Evolutionary conservation across 169 alveolate species (phyloP).

Genomic region (Eimeria acervulina): DNA sequence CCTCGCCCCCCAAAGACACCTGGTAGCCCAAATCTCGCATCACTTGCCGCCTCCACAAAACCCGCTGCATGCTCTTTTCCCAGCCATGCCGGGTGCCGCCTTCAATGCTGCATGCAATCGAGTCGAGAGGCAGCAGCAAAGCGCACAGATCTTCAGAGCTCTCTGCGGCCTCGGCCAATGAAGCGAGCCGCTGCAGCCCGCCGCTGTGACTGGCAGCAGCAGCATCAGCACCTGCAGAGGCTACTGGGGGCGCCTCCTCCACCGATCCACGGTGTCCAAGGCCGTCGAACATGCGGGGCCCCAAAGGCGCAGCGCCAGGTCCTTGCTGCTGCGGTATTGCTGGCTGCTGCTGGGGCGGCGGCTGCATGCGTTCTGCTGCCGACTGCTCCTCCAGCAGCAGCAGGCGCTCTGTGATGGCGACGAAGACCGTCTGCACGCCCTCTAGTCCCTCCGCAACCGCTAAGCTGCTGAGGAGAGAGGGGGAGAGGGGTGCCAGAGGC

Average conservation of each 20-base stretch:
- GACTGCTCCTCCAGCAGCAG: constrained; percentile 50
- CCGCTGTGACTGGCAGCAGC: neutral
- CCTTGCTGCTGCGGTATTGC: neutral
- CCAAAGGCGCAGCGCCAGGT: constrained; percentile 10
- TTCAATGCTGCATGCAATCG: constrained; percentile 12
- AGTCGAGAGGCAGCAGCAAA: constrained; percentile 22
- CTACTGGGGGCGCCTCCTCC: neutral
- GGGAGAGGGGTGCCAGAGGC: constrained; percentile 24
- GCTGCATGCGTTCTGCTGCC: neutral
- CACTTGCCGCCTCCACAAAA: constrained; percentile 32
- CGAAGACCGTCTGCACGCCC: neutral
- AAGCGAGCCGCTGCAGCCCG: constrained; percentile 50
- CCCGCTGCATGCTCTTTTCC: constrained; percentile 44
- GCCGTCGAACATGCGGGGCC: constrained; percentile 25
- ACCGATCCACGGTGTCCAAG: neutral
- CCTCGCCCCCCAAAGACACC: constrained; percentile 51
- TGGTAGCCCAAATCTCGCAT: constrained; percentile 44
- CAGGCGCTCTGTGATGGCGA: constrained; percentile 20
- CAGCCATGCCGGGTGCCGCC: constrained; percentile 52
- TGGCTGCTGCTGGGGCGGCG: constrained; percentile 2
- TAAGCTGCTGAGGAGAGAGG: constrained; percentile 6
- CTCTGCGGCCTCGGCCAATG: constrained; percentile 37
- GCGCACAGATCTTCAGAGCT: neutral
- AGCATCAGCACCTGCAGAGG: neutral
- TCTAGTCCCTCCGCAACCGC: constrained; percentile 24